Base-by-base conservation (phyloP, 805 yeast genomes). In the Saccharomyces kudriavzevii region DNA sequence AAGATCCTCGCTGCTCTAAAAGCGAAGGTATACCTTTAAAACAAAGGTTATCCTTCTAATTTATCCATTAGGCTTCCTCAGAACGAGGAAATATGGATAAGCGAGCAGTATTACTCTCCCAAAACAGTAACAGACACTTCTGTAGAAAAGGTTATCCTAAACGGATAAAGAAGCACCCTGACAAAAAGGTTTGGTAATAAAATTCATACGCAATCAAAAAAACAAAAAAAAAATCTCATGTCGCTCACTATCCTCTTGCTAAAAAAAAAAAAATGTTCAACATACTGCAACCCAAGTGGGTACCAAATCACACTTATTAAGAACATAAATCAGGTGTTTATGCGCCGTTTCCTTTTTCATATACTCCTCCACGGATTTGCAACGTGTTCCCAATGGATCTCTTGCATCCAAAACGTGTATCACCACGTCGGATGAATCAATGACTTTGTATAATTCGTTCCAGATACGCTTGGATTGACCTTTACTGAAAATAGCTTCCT, bases 281-380 rank as follows among this genome's bases (percentile, higher is more conserved):
- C 98, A 81, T 89, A 91, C 98, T 66, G 98, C 97, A 66, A 89
- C 97, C 97, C 98, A 92, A 48, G 97, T 92, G 59, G 99, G 99
- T 51, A 92, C 97, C 66, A 92, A 82, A 77, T 92, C 99, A 81
- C 97, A 91, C 79, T 92, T 92, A 81, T 92, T 92, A 73, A 92
- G 76, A 54, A 94, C 96, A 69, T 86, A 91, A 61, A 92, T 86
- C 75, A 92, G 78, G 77, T 94, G 99, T 74, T 92, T 92, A 70
- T 94, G 99, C 13, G 98, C 89, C 67, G 96, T 90, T 74, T 92
- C 99, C 60, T 88, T 92, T 63, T 80, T 82, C 70, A 92, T 89
- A 69, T 89, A 91, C 65, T 89, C 90, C 71, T 94, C 97, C 53
- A 92, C 97, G 2, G 95, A 80, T 62, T 79, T 84, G 78, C 99